These are phyloP conservation scores for Turnera subulata DNA, from an alignment of 345 rosid species.

Conservation along the genomic window DNA sequence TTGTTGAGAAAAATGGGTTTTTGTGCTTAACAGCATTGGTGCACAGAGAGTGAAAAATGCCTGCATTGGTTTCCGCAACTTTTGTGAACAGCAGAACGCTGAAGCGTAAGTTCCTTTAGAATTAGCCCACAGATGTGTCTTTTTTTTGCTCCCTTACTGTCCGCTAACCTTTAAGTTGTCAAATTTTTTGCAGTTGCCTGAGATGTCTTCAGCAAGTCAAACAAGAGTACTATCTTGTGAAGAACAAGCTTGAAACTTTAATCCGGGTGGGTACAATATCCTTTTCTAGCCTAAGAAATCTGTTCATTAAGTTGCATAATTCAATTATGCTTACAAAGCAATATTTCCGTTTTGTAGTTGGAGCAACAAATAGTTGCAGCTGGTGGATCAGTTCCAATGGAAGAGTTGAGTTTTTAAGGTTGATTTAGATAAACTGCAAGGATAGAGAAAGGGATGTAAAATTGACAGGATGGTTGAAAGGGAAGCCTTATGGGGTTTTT, in stretches of 20 bases:
- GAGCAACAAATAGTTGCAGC: slow-evolving; percentile 89
- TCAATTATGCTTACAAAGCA: not conserved
- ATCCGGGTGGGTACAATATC: slow-evolving; percentile 48
- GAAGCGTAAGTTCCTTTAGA: slow-evolving; percentile 51
- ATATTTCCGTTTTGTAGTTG: slow-evolving; percentile 43
- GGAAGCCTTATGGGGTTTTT: slow-evolving; percentile 10
- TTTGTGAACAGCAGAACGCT: slow-evolving; percentile 71
- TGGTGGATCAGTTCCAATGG: slow-evolving; percentile 66
- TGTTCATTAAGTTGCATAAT: not conserved
- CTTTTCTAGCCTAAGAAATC: slow-evolving; percentile 1
- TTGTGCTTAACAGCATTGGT: slow-evolving; percentile 67
- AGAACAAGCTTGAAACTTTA: slow-evolving; percentile 74
- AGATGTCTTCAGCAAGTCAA: slow-evolving; percentile 81
- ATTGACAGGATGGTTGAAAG: slow-evolving; percentile 16
- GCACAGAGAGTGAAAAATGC: slow-evolving; percentile 82
- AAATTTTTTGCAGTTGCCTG: slow-evolving; percentile 49
- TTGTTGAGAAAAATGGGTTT: slow-evolving; percentile 12
- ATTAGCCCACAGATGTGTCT: not conserved
- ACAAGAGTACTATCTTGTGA: slow-evolving; percentile 67
- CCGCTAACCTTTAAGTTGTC: not conserved
- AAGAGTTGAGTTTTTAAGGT: slow-evolving; percentile 46
- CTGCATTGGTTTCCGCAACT: slow-evolving; percentile 75
- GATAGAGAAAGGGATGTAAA: not conserved
- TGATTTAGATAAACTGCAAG: not conserved
- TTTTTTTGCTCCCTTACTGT: too few species aligned